A percentile compares a stretch with the other conserved stretches of the same genome.
Evolutionary conservation across 352 stramenopile species (phyloP).

Genomic region (Phytophthora pseudosyringae): DNA sequence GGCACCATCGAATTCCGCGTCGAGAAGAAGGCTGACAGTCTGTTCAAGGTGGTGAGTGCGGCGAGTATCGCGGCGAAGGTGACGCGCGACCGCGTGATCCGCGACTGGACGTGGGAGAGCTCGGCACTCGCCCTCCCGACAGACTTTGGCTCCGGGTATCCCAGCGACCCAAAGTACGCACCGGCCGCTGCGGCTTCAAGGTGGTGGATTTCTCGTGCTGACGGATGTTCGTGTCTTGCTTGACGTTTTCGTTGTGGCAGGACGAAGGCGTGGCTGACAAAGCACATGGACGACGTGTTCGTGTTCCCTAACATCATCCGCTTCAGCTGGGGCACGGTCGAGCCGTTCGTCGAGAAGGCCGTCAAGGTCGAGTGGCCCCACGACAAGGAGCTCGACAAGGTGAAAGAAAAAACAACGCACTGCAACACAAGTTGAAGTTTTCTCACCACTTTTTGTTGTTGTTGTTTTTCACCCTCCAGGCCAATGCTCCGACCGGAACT

Average conservation of each 20-base stretch:
- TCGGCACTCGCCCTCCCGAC: slow-evolving; percentile 60
- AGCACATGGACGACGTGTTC: slow-evolving; percentile 90
- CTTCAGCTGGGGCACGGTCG: slow-evolving; percentile 92
- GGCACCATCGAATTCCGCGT: slow-evolving; percentile 93
- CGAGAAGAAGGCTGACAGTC: slow-evolving; percentile 96
- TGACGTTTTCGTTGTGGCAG: slow-evolving; percentile 29
- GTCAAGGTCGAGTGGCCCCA: slow-evolving; percentile 74
- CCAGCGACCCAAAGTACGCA: slow-evolving; percentile 90
- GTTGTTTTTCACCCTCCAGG: slow-evolving; percentile 33
- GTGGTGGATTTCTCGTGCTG: neutral
- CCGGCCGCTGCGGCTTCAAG: neutral
- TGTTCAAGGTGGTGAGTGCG: slow-evolving; percentile 95
- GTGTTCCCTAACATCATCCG: slow-evolving; percentile 92
- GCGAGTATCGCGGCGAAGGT: slow-evolving; percentile 95
- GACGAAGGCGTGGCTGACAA: slow-evolving; percentile 88
- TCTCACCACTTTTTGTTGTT: neutral
- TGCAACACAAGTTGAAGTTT: slow-evolving; percentile 5
- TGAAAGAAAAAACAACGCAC: slow-evolving; percentile 8
- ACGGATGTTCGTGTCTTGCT: slow-evolving; percentile 1
- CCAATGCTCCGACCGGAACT: slow-evolving; percentile 60
- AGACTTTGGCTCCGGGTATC: slow-evolving; percentile 92
- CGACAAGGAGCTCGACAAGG: slow-evolving; percentile 73
- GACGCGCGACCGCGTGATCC: slow-evolving; percentile 89
- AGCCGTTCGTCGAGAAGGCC: slow-evolving; percentile 58
- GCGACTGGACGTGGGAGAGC: slow-evolving; percentile 91